A percentile compares a stretch with the other conserved stretches of the same genome.
Conservation (phyloP, 1,139 yeast species). For the Taphrina deformans region DNA sequence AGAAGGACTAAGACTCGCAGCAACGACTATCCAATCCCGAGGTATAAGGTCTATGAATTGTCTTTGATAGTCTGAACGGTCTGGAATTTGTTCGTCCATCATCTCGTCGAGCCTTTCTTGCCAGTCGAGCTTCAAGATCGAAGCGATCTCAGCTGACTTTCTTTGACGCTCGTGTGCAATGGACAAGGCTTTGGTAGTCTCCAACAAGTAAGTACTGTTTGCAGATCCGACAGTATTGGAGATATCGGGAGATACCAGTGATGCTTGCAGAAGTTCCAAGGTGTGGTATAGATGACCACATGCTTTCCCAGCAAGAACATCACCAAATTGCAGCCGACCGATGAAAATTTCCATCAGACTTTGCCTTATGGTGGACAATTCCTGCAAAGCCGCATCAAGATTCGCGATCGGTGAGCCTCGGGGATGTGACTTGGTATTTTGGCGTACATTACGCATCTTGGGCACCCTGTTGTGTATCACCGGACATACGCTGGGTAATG, state of each 20-base stretch:
- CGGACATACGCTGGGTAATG: conserved; percentile 48
- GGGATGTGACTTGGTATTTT: neutral
- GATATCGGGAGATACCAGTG: neutral
- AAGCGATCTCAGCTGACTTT: neutral
- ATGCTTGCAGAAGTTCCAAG: conserved; percentile 14
- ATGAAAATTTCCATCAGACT: conserved; percentile 39
- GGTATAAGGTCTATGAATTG: conserved; percentile 47
- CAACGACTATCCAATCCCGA: conserved; percentile 58
- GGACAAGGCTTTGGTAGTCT: conserved; percentile 9
- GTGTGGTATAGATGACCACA: neutral
- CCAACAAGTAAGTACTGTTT: conserved; percentile 16
- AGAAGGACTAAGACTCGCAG: conserved; percentile 61
- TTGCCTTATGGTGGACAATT: neutral
- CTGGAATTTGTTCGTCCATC: conserved; percentile 27
- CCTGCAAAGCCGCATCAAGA: conserved; percentile 39
- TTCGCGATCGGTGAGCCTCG: neutral
- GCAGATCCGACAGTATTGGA: neutral
- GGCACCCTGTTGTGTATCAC: neutral
- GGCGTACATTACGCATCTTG: neutral
- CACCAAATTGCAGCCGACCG: conserved; percentile 39
- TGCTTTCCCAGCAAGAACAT: conserved; percentile 25
- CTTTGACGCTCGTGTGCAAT: conserved; percentile 1
- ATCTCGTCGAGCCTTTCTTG: neutral
- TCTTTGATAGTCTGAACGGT: conserved; percentile 41
- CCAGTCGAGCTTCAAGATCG: neutral